Base-by-base conservation (phyloP, 2,329 filamentous ascomycete species). In the Dendrostoma leiphaemia region DNA sequence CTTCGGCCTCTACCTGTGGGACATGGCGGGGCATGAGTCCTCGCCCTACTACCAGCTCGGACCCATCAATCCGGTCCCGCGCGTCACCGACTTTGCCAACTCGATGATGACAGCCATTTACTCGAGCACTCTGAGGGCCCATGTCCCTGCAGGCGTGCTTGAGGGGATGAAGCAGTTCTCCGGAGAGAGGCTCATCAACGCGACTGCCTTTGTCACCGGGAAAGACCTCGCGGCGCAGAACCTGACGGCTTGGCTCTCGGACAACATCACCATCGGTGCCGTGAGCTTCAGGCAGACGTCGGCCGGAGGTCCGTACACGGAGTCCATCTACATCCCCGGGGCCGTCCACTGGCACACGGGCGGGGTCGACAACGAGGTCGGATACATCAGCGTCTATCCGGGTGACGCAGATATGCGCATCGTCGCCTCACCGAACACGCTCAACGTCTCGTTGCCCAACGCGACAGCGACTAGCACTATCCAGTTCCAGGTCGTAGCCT, bases 1-100 rank as follows among this genome's bases (percentile, higher is more conserved):
- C 44, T 75, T 85, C 64, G 77, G 77, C 0, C 64, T 82, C 17
- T 81, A 81, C 67, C 74, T 86, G 57, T 86, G 82, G 82, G 74
- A 77, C 0, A 55, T 83, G 4, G 69, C 81, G 5, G 81, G 80
- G 5, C 79, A 81, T 52, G 69, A 74, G 24, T 64, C 67, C 13
- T 69, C 70, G 0, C 70, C 69, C 1, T 52, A 74, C 35, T 41
- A 41, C 38, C 38, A 41, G 38, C 38, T 41, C 13, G 38, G 24
- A 10, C 21, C 21, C 8, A n/a, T 41, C 12, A 41, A 41, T 13
- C 38, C 38, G 6, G 24, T 41, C 21, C 38, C 38, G 21, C 38
- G 38, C 38, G 38, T 41, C 10, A 26, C 38, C 6, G 38, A 41
- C n/a, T 41, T 41, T 26, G 38, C 38, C 8, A 41, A 41, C 6